phyloP scores from a whole-genome alignment of 495 filamentous ascomycete species.

The Xylona heveae region DNA sequence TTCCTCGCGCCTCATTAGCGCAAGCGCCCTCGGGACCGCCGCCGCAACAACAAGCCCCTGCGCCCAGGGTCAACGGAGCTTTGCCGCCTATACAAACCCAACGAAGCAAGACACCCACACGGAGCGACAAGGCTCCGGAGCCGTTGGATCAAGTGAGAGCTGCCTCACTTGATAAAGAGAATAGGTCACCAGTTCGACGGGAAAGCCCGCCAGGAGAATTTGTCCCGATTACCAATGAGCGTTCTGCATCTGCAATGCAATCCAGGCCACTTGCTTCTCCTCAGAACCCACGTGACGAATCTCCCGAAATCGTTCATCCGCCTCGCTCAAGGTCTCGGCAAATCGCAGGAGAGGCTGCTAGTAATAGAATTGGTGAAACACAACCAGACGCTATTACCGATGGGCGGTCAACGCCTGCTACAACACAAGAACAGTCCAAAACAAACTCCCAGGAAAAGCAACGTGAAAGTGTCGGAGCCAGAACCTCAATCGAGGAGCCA shows the following conservation, averaged over 20 bases:
- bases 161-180: slow-evolving; percentile 8
- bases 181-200: slow-evolving; percentile 8
- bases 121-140: slow-evolving; percentile 3
- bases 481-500: too few species aligned
- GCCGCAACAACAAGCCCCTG: slow-evolving; percentile 68
- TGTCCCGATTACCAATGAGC: too few species aligned
- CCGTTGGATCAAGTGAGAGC: slow-evolving; percentile 2
- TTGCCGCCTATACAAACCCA: slow-evolving; percentile 19
- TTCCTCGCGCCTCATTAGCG: slow-evolving; percentile 47
- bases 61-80: slow-evolving; percentile 37
- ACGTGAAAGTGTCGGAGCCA: too few species aligned
- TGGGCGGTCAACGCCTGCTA: too few species aligned
- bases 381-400: too few species aligned
- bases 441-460: too few species aligned
- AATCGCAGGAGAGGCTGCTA: slow-evolving; percentile 8
- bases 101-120: slow-evolving; percentile 37
- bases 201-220: background rate
- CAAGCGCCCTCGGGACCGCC: slow-evolving; percentile 64
- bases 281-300: too few species aligned
- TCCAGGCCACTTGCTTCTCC: too few species aligned
- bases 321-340: slow-evolving; percentile 12
- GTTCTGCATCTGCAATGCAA: slow-evolving; percentile 10
- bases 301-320: too few species aligned
- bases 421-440: too few species aligned
- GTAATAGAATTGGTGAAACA: slow-evolving; percentile 5